Evolutionary conservation across 768 basidiomycete genomes (phyloP).

Genomic region (Agaricus subrufescens): DNA sequence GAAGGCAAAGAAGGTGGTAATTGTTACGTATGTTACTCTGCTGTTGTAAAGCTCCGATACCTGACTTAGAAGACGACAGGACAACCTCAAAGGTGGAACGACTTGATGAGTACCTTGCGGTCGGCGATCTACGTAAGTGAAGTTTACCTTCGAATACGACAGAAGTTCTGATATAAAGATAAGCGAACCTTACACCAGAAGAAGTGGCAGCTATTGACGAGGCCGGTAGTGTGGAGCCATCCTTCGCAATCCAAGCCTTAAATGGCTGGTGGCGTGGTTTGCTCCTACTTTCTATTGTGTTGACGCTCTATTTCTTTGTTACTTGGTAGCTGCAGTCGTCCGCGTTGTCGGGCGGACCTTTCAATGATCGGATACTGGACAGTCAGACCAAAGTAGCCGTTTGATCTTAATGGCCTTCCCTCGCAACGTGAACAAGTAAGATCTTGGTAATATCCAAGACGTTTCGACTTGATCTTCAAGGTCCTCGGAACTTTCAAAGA

Average conservation of each 20-base stretch:
- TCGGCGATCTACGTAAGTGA: slow-evolving; percentile 45
- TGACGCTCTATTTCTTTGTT: background rate
- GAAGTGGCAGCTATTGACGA: slow-evolving; percentile 63
- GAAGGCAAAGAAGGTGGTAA: slow-evolving; percentile 56
- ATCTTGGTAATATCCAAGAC: too few species aligned
- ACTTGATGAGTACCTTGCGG: slow-evolving; percentile 62
- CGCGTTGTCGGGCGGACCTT: too few species aligned
- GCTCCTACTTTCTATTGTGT: background rate
- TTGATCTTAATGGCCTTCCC: too few species aligned
- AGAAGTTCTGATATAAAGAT: too few species aligned
- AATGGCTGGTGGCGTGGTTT: background rate
- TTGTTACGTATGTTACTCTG: slow-evolving; percentile 53
- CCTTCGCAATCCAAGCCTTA: too few species aligned
- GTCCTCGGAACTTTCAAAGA: too few species aligned
- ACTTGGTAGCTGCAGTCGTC: too few species aligned
- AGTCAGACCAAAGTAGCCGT: too few species aligned
- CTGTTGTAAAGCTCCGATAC: background rate
- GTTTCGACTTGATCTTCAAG: too few species aligned
- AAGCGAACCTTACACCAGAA: slow-evolving; percentile 48
- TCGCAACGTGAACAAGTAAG: too few species aligned
- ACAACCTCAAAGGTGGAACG: slow-evolving; percentile 59
- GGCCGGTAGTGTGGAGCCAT: slow-evolving; percentile 20
- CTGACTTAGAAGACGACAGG: slow-evolving; percentile 22
- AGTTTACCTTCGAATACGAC: background rate
- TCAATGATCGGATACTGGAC: too few species aligned